Base-by-base conservation (phyloP, 352 stramenopile genomes). In the Globisporangium yorkense region DNA sequence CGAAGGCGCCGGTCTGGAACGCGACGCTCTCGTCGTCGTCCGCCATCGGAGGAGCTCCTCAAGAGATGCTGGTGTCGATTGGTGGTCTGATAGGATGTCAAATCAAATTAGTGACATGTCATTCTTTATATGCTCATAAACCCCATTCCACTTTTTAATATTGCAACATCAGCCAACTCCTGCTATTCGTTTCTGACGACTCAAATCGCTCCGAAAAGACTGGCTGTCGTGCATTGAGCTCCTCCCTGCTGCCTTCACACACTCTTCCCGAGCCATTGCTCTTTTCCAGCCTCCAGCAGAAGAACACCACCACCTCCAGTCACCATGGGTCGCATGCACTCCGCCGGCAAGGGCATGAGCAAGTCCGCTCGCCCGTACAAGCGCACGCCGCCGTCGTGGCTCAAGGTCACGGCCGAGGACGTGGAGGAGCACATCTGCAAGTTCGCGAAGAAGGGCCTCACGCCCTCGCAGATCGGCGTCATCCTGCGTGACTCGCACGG, bases 371-470 rank as follows among this genome's bases (percentile, higher is more conserved):
- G 90, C 68, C 97, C 97, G 61, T 99, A 99, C 96, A 99, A 99
- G 87, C 93, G 97, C 76, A 97, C 95, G 67, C 95, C 97, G 59
- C 96, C 97, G 51, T 98, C 96, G 67, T 99, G 97, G 97, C 86
- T 98, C 61, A 99, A 99, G 86, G 88, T 98, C 65, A 96, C 94
- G 54, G 40, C 94, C 40, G 79, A 92, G 56, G 96, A 99, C 71
- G 96, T 99, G 31, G 97, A 99, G 72, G 96, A 99, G 57, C 95
- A 99, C 66, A 97, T 99, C 56, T 99, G 97, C 96, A 99, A 99
- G 84, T 96, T 99, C 62, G 96, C 97, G 71, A 99, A 99, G 90
- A 99, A 99, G 88, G 97, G 97, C 75, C 81, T 99, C 20, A 94
- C 87, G 49, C 85, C 85, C 4, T 95, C 85, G 71, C 96, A 99